These are phyloP conservation scores for Neurospora sp. DNA, from an alignment of 495 filamentous ascomycete genomes.

Conservation along the genomic window DNA sequence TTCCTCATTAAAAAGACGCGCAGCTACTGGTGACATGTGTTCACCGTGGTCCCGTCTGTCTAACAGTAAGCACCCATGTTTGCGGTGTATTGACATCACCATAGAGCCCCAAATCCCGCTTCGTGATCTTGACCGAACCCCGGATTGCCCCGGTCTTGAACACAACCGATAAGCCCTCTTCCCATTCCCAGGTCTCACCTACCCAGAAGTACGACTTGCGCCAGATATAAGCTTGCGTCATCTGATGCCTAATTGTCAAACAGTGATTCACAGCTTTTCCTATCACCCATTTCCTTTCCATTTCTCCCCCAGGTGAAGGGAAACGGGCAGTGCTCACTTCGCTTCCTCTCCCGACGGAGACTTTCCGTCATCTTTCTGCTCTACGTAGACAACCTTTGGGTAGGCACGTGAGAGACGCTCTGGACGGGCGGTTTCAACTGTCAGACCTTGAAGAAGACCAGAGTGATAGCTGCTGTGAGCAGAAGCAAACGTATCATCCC, in stretches of 20 bases:
- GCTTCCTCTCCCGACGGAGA: neutral
- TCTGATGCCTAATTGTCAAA: neutral
- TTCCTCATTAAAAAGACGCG: neutral
- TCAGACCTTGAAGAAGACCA: neutral
- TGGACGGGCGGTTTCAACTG: conserved; percentile 1
- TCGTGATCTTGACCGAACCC: neutral
- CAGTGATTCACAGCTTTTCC: neutral
- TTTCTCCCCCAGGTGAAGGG: neutral
- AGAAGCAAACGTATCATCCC: neutral
- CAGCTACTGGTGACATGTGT: neutral
- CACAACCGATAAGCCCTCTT: neutral
- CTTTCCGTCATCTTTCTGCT: neutral
- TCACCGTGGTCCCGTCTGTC: neutral
- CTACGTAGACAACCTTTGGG: conserved; percentile 5
- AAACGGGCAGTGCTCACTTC: neutral
- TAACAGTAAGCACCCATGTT: neutral
- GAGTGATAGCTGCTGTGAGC: neutral
- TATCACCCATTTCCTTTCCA: neutral
- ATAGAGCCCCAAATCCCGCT: neutral
- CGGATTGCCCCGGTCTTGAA: neutral
- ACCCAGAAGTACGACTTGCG: neutral
- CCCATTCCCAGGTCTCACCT: neutral
- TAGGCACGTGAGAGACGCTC: conserved; percentile 10
- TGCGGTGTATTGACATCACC: neutral
- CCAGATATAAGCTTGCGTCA: neutral